phyloP scores from a whole-genome alignment of 306 rosid genomes.

The Pterocarpus santalinus region DNA sequence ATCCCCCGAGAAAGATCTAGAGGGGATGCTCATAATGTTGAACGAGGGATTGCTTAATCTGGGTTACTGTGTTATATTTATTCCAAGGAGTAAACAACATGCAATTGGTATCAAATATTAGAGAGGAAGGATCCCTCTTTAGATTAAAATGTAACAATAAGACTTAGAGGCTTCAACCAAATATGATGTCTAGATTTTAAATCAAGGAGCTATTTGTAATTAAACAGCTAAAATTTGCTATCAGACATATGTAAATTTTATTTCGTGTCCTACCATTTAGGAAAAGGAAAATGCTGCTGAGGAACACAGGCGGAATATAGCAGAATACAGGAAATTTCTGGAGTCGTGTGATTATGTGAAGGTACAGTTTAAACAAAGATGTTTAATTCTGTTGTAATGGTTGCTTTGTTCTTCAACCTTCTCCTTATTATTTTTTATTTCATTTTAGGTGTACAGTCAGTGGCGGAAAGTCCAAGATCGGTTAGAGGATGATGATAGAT shows the following conservation, averaged over 20 bases:
- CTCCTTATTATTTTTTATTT: conserved; percentile 11
- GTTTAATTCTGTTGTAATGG: conserved; percentile 29
- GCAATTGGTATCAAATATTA: not conserved
- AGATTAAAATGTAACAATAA: conserved; percentile 18
- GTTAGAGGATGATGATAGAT: conserved; percentile 96
- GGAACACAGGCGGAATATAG: conserved; percentile 76
- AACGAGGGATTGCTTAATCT: conserved; percentile 9
- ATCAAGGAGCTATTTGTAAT: conserved; percentile 8
- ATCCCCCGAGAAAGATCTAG: not conserved
- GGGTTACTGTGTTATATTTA: not conserved
- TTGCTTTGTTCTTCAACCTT: conserved; percentile 38
- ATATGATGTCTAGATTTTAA: conserved; percentile 6
- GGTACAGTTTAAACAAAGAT: conserved; percentile 56
- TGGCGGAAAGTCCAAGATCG: conserved; percentile 99
- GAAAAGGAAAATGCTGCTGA: conserved; percentile 92
- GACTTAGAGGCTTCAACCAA: conserved; percentile 1
- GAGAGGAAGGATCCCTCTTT: conserved; percentile 16
- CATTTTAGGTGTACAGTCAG: conserved; percentile 77
- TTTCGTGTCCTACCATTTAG: conserved; percentile 55
- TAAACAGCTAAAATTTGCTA: not conserved
- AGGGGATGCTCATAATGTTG: not conserved
- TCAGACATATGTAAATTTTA: not conserved
- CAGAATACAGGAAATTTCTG: conserved; percentile 81
- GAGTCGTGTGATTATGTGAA: conserved; percentile 90
- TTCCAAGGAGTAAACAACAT: conserved; percentile 13